Evolutionary conservation across 441 rosid species (phyloP).

Genomic region (Syzygium syzygioides): DNA sequence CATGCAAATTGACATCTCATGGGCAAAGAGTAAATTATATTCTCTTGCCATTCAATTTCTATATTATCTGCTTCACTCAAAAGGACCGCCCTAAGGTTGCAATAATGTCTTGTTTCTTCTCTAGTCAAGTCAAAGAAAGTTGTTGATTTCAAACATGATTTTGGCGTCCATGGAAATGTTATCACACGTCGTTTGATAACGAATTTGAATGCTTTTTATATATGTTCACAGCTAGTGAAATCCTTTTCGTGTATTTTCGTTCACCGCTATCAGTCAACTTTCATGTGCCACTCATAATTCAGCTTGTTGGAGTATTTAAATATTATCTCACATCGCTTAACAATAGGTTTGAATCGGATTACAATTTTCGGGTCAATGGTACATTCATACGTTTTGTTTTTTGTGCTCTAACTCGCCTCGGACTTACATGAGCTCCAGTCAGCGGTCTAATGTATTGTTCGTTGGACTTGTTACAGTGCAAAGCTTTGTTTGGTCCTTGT

Average conservation of each 20-base stretch:
- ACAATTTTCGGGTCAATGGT: background rate
- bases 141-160: background rate
- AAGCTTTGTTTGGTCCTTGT: background rate
- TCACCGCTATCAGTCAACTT: too few species aligned
- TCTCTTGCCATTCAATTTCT: background rate
- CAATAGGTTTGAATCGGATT: background rate
- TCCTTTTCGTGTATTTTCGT: too few species aligned
- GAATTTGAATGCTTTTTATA: background rate
- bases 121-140: background rate
- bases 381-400: background rate
- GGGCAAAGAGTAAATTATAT: background rate
- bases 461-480: background rate
- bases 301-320: too few species aligned
- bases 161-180: background rate
- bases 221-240: too few species aligned
- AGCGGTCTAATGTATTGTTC: background rate
- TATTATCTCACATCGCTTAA: too few species aligned
- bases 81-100: background rate
- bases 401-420: background rate
- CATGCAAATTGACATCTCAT: background rate
- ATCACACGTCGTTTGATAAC: fast-evolving
- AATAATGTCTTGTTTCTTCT: background rate
- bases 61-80: background rate
- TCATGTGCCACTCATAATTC: too few species aligned
- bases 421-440: background rate